Evolutionary conservation across 1,284 basidiomycete genomes (phyloP), one percentile per base, ranked within the genome.

Genomic region (Melampsora medusae): DNA sequence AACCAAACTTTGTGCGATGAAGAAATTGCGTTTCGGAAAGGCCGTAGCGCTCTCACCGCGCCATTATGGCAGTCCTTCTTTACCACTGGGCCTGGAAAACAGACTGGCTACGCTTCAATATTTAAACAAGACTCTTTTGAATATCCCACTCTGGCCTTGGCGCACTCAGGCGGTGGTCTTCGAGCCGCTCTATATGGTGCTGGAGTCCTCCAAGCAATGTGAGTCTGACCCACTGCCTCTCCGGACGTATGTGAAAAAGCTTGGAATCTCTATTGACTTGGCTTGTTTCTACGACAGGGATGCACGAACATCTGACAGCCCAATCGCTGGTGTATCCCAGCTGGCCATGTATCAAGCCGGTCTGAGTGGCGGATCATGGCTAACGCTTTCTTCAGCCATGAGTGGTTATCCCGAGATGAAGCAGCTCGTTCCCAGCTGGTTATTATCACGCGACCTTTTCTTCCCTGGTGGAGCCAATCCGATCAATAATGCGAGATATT

Each of bases 311-410:
- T 53, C 42, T 25, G 3, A 56, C 22, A 72, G 70, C 25, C 70
- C 70, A 38, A 59, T 72, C 16, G 56, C 56, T 50, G 70, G 70
- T 12, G 35, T 72, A 25, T 66, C 31, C 25, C 70, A 72, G 35
- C 33, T 72, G 19, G 35, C 70, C 10, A 50, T 49, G 22, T 64
- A 66, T 56, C 16, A 48, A 25, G 2, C 60, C 16, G 70, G 48
- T 28, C 49, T 72, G 3, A 72, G 70, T 72, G 70, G 70, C 59
- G 70, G 70, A n/a, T 65, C 61, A 28, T 72, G 70, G 70, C 48
- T 72, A 22, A 48, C 65, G 19, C 17, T 46, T 7, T 72, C 70
- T 22, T 35, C 28, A 33, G 70, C 70, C 2, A 60, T 60, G 9
- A 64, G 19, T 33, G 60, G 53, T 56, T 66, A 66, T 35, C 70